phyloP scores from a whole-genome alignment of 208 protist genomes.

The Crithidia bombi region DNA sequence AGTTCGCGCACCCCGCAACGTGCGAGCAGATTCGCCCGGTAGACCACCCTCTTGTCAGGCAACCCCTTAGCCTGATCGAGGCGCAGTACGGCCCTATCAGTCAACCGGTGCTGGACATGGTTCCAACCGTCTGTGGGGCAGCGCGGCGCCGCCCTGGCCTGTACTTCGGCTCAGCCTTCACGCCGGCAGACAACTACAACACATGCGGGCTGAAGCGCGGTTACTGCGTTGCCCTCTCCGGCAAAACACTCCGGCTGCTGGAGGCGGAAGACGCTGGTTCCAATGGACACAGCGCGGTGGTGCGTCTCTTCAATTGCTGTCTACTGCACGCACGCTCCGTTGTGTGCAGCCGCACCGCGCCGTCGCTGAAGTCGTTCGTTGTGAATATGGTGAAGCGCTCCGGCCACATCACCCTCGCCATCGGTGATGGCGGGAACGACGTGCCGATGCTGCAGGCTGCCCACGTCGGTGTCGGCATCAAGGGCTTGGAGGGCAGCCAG shows the following conservation, averaged over 20 bases:
- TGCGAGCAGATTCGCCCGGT: slow-evolving; percentile 47
- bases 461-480: slow-evolving; percentile 90
- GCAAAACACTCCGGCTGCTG: slow-evolving; percentile 59
- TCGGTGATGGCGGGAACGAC: slow-evolving; percentile 96
- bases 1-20: slow-evolving; percentile 51
- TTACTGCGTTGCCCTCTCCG: slow-evolving; percentile 57
- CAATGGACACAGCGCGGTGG: slow-evolving; percentile 36
- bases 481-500: slow-evolving; percentile 90
- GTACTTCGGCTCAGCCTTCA: slow-evolving; percentile 24
- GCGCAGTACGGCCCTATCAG: slow-evolving; percentile 24
- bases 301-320: slow-evolving; percentile 46
- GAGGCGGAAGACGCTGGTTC: slow-evolving; percentile 32
- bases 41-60: slow-evolving; percentile 40
- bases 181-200: slow-evolving; percentile 10
- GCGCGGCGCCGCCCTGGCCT: slow-evolving; percentile 11
- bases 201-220: slow-evolving; percentile 24
- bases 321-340: slow-evolving; percentile 63
- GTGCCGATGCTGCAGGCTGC: slow-evolving; percentile 95
- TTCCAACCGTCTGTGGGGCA: slow-evolving; percentile 24
- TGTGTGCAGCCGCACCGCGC: slow-evolving; percentile 75
- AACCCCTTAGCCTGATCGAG: slow-evolving; percentile 25
- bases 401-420: slow-evolving; percentile 79
- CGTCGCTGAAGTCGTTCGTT: slow-evolving; percentile 71
- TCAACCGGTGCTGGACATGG: slow-evolving; percentile 16
- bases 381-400: slow-evolving; percentile 61